Conservation (phyloP, 2,329 filamentous ascomycete genomes). For the Neonectria punicea region DNA sequence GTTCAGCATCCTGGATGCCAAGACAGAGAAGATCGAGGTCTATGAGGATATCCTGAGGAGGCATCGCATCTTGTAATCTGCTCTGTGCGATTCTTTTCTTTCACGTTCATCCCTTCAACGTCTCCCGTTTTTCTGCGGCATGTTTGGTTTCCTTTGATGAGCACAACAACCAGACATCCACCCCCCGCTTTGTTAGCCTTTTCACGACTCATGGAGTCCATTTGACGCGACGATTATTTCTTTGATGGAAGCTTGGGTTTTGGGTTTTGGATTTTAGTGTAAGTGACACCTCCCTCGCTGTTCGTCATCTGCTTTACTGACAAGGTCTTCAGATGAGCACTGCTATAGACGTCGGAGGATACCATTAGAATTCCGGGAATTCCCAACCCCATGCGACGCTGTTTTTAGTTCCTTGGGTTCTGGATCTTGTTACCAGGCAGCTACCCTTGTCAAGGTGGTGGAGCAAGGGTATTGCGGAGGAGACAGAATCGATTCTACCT, state of each 20-base stretch:
- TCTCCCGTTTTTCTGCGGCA: background rate
- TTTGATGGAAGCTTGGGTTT: background rate
- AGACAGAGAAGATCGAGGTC: constrained; percentile 46
- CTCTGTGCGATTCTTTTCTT: background rate
- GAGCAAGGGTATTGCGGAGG: background rate
- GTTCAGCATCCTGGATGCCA: constrained; percentile 42
- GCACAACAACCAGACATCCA: constrained; percentile 4
- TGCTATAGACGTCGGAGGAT: background rate
- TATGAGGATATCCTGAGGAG: constrained; percentile 50
- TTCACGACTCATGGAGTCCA: background rate
- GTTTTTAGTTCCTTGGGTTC: background rate
- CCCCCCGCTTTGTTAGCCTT: background rate
- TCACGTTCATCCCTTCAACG: background rate
- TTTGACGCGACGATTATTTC: background rate
- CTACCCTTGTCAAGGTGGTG: background rate
- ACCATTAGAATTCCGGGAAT: background rate
- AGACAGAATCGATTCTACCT: background rate
- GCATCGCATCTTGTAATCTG: constrained; percentile 42
- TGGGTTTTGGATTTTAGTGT: background rate
- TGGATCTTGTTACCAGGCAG: background rate
- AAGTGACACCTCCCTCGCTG: background rate
- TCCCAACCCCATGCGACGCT: background rate
- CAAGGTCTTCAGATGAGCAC: background rate
- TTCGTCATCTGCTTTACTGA: background rate
- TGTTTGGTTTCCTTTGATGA: constrained; percentile 17